Base-by-base conservation (phyloP, 2,329 filamentous ascomycete genomes). In the Scorias spongiosa region DNA sequence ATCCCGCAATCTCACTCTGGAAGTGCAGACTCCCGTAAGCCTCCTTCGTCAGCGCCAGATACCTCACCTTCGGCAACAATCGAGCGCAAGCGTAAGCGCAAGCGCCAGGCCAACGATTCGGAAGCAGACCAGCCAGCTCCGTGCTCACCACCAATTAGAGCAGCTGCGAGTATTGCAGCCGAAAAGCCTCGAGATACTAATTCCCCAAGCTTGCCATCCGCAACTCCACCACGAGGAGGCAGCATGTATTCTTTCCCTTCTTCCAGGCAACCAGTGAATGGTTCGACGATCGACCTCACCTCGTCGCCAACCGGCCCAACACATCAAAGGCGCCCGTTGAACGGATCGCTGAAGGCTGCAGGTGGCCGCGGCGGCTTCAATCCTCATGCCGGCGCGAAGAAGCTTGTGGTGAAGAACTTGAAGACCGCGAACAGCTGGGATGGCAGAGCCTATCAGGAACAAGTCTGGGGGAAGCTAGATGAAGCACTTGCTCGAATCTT, bases 341-440 rank as follows among this genome's bases (percentile, higher is more conserved):
- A 50, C 46, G 55, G 63, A 52, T 49, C 50, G 14, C 34, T 50
- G 20, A 54, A 57, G 34, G 62, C 60, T 36, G 32, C 12, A 36
- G 32, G 12, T 15, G 32, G 32, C 43, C 67, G 43, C 28, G 34
- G 44, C 38, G 53, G 68, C 42, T 84, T 88, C 57, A 83, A 81
- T 52, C 80, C 85, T 10, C 78, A 84, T 55, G 70, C 73, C 10
- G 87, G 86, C 29, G 80, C 85, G 15, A 88, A 82, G 69, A 88
- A 82, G 63, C 74, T 98, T 39, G 76, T 89, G n/a, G 84, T 98
- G 55, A 94, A 94, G 74, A 96, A 95, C 60, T 73, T 95, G 50
- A 78, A 81, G 46, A 72, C 75, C 1, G 71, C 71, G 14, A 66
- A 74, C n/a, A 71, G 73, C 46, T 69, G 75, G 44, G 76, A 86